Conservation (phyloP, 2,329 filamentous ascomycete species). For the Fusarium oligoseptatum region DNA sequence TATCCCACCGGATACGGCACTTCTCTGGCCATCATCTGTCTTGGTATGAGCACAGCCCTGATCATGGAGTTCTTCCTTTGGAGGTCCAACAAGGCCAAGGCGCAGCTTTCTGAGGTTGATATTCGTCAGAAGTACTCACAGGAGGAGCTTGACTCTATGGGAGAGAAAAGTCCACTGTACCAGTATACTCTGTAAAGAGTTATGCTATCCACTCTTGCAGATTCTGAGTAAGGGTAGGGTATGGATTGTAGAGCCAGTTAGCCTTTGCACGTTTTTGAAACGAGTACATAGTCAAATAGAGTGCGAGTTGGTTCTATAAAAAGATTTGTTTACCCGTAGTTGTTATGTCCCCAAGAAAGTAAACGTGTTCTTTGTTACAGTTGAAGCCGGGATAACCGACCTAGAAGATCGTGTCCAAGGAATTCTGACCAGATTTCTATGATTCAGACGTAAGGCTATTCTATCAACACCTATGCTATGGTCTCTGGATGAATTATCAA, state of each 20-base stretch:
- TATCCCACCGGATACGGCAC: slow-evolving; percentile 55
- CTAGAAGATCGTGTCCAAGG: too few relatives aligned
- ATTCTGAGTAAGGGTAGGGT: background rate
- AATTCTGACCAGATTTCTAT: background rate
- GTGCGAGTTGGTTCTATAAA: background rate
- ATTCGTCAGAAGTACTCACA: slow-evolving; percentile 28
- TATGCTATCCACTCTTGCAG: background rate
- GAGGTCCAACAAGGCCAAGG: slow-evolving; percentile 23
- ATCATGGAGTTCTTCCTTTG: slow-evolving; percentile 31
- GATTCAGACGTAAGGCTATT: background rate
- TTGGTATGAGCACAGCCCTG: slow-evolving; percentile 22
- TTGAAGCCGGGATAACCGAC: too few relatives aligned
- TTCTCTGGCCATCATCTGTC: slow-evolving; percentile 46
- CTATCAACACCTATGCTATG: too few relatives aligned
- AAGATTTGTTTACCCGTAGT: background rate
- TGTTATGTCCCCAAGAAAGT: background rate
- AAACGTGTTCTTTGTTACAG: too few relatives aligned
- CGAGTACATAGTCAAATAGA: background rate
- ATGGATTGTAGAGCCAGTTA: background rate
- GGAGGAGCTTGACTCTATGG: slow-evolving; percentile 32
- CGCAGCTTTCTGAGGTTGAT: slow-evolving; percentile 10
- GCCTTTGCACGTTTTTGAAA: background rate
- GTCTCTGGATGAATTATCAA: background rate
- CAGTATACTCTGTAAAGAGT: slow-evolving; percentile 26
- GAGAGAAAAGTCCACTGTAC: slow-evolving; percentile 33